Evolutionary conservation across 495 filamentous ascomycete species (phyloP).

Genomic region (Trichocladium uniseriatum): DNA sequence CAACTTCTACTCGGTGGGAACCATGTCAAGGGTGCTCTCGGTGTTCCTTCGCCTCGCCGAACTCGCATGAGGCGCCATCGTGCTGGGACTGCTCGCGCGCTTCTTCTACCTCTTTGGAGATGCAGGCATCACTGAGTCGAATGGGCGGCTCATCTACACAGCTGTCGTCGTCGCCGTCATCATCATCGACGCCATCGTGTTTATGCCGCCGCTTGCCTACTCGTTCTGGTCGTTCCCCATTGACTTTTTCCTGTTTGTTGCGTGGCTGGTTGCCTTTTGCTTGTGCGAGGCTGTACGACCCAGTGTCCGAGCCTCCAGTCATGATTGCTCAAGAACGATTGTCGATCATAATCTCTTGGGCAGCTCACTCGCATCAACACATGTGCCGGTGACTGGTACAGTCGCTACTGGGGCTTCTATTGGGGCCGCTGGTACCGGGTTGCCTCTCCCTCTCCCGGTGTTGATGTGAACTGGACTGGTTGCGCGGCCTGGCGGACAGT

Average conservation of each 20-base stretch:
- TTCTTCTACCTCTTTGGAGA: slow-evolving; percentile 12
- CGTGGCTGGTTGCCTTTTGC: slow-evolving; percentile 16
- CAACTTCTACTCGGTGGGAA: not conserved
- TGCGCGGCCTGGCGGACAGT: slow-evolving; percentile 16
- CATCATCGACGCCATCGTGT: slow-evolving; percentile 11
- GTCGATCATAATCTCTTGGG: not conserved
- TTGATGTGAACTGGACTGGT: slow-evolving; percentile 14
- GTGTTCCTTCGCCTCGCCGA: slow-evolving; percentile 14
- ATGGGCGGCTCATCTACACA: slow-evolving; percentile 11
- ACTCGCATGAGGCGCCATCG: slow-evolving; percentile 13
- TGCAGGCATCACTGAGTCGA: slow-evolving; percentile 8
- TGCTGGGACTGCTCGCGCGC: slow-evolving; percentile 15
- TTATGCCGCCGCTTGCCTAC: slow-evolving; percentile 13
- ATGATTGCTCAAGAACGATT: not conserved
- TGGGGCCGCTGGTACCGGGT: slow-evolving; percentile 17
- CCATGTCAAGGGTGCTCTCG: slow-evolving; percentile 5
- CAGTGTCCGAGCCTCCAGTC: too few species aligned
- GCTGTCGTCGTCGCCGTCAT: slow-evolving; percentile 12
- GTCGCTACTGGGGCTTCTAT: slow-evolving; percentile 19
- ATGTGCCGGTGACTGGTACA: slow-evolving; percentile 11
- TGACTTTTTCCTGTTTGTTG: slow-evolving; percentile 13
- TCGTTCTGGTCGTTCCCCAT: slow-evolving; percentile 14
- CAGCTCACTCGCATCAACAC: slow-evolving; percentile 12
- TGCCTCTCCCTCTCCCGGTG: slow-evolving; percentile 1
- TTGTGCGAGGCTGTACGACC: slow-evolving; percentile 14